phyloP scores from a whole-genome alignment of 169 alveolate genomes.

The Plasmodium yoelii region DNA sequence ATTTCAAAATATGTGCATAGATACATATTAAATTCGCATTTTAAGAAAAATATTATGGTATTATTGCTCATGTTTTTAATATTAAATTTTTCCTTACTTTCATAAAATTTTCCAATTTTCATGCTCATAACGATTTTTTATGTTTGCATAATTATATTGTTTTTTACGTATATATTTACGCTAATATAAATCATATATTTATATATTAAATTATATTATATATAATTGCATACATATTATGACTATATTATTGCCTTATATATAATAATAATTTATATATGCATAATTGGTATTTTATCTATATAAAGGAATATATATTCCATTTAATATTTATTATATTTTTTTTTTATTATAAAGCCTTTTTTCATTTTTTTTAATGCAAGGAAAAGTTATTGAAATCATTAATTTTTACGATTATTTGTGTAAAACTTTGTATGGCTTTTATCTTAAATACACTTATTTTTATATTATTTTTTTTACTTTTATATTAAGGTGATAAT shows the following conservation, averaged over 20 bases:
- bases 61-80: no score
- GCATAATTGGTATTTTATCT: not conserved
- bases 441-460: not conserved
- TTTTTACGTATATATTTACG: constrained; percentile 2
- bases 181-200: not conserved
- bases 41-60: no score
- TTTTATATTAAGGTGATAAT: not conserved
- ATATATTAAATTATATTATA: not conserved
- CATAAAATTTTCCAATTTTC: not conserved
- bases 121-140: constrained; percentile 1
- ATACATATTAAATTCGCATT: no score
- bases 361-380: constrained; percentile 8
- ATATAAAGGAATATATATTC: not conserved
- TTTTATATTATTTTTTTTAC: constrained; percentile 2
- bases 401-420: constrained; percentile 2
- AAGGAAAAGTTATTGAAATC: constrained; percentile 3
- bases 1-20: no score
- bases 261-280: not conserved
- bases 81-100: not conserved
- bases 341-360: not conserved
- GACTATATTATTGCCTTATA: not conserved
- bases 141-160: not conserved
- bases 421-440: constrained; percentile 5
- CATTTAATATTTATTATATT: not conserved
- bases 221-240: constrained; percentile 2